A percentile compares a stretch with the other conserved stretches of the same genome.
These are phyloP conservation scores for Helichrysum umbraculigerum DNA, from an alignment of 129 eudicot species.

Conservation along the genomic window DNA sequence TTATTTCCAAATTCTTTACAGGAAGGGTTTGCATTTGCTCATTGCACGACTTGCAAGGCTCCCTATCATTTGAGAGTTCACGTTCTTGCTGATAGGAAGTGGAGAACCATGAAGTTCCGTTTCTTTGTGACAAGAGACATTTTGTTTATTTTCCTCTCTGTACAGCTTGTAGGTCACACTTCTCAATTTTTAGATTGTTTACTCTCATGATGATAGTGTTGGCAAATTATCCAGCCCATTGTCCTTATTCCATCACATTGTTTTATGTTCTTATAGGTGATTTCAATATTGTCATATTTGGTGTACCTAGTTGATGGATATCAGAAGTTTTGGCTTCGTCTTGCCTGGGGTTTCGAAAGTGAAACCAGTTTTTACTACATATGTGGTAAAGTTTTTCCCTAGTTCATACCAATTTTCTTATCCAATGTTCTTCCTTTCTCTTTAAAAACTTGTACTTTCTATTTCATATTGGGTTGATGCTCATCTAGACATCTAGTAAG, in stretches of 20 bases:
- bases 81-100: constrained; percentile 86
- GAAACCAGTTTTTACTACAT: constrained; percentile 82
- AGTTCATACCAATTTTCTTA: neutral
- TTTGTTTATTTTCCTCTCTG: constrained; percentile 81
- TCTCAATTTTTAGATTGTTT: constrained; percentile 16
- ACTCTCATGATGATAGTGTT: neutral
- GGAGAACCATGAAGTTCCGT: constrained; percentile 96
- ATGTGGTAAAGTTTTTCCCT: constrained; percentile 59
- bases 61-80: constrained; percentile 98
- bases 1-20: constrained; percentile 35
- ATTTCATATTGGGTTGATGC: neutral
- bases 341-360: constrained; percentile 83
- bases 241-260: constrained; percentile 2
- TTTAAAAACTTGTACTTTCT: neutral
- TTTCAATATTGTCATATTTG: constrained; percentile 70
- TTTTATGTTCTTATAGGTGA: constrained; percentile 56
- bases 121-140: constrained; percentile 98
- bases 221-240: neutral
- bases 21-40: constrained; percentile 99
- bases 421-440: neutral
- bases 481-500: neutral
- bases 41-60: constrained; percentile 99
- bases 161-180: constrained; percentile 75
- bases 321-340: constrained; percentile 85
- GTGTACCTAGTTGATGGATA: constrained; percentile 73